A percentile compares a stretch with the other conserved stretches of the same genome.
phyloP scores from a whole-genome alignment of 129 eudicot species.

The Deinandra increscens region DNA sequence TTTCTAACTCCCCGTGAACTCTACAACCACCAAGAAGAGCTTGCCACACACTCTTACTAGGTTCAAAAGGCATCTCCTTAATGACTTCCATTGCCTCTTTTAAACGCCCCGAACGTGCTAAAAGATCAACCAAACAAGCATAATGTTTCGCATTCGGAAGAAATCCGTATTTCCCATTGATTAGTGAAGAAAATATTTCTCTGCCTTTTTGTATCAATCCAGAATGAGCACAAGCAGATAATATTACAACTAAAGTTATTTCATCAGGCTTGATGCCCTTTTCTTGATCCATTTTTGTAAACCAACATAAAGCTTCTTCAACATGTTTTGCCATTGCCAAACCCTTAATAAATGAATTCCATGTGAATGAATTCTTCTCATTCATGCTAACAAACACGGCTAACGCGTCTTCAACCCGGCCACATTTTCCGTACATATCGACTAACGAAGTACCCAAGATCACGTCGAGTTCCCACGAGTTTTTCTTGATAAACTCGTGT shows the following conservation, averaged over 20 bases:
- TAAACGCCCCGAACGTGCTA: constrained; percentile 43
- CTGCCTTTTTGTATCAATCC: constrained; percentile 40
- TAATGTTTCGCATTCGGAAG: constrained; percentile 49
- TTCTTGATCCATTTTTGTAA: constrained; percentile 40
- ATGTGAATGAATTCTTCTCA: constrained; percentile 54
- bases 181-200: constrained; percentile 36
- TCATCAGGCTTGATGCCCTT: constrained; percentile 50
- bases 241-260: constrained; percentile 46
- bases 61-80: constrained; percentile 49
- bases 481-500: constrained; percentile 47
- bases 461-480: constrained; percentile 54
- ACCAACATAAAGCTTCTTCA: constrained; percentile 46
- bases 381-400: constrained; percentile 42
- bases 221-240: constrained; percentile 55
- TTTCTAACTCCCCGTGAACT: constrained; percentile 41
- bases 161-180: constrained; percentile 40
- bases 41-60: constrained; percentile 49
- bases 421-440: constrained; percentile 59
- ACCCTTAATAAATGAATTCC: constrained; percentile 55
- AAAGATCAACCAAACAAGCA: constrained; percentile 56
- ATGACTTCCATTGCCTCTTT: constrained; percentile 48
- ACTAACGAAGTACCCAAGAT: constrained; percentile 54
- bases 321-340: constrained; percentile 42
- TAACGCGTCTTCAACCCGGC: constrained; percentile 41
- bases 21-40: constrained; percentile 54